Base-by-base conservation (phyloP, 768 basidiomycete genomes). In the Podaxis sp. region DNA sequence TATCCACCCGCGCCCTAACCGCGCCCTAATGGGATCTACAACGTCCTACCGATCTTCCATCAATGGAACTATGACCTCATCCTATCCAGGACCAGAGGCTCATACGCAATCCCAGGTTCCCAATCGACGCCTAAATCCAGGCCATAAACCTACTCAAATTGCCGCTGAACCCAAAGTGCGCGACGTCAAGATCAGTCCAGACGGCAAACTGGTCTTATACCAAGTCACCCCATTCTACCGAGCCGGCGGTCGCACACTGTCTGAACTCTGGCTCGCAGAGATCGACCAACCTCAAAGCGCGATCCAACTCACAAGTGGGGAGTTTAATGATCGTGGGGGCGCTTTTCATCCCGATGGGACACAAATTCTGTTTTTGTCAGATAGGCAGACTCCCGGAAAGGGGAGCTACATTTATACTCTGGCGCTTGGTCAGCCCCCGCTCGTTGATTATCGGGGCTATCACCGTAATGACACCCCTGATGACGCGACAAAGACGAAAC, bases 161-260 rank as follows among this genome's bases (percentile, higher is more conserved):
- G 68, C 72, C 17, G 68, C 70, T 3, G 64, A 72, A 22, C 59
- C 60, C 29, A 76, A 75, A 64, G 66, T 75, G n/a, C 72, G 74
- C 58, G 74, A 76, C 57, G 70, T 74, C 54, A 71, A 69, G 52
- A 69, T 76, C 65, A 75, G 73, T 60, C 71, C 72, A 19, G 68
- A 75, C 59, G 73, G 74, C 13, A 40, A 57, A 12, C 61, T 65
- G 38, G 66, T 75, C 53, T 57, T 76, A 24, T 76, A 76, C 62
- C 75, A 76, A 62, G 66, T 72, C 38, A 70, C 73, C 46, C 67
- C 69, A 11, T 73, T 74, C 64, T 76, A 76, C 64, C 71, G 67
- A 46, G 38, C 61, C 47, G 60, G 50, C 41, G 69, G 68, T 4
- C 65, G 65, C 50, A 56, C 64, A 1, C 25, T 70, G n/a, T 69